These are phyloP conservation scores for Calonectria crousiana DNA, from an alignment of 2,329 filamentous ascomycete genomes.

Conservation along the genomic window DNA sequence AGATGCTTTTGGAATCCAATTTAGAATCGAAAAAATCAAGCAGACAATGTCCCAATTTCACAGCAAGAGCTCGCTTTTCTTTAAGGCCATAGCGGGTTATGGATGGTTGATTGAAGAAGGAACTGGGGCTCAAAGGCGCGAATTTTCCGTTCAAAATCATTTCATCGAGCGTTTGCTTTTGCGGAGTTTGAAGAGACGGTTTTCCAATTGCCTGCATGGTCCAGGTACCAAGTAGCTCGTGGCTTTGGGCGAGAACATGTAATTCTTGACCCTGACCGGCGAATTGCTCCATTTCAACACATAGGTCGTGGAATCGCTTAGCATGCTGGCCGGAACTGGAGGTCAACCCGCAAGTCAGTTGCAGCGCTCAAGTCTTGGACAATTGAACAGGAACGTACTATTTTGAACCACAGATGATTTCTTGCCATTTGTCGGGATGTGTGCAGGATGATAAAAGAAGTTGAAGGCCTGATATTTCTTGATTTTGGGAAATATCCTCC, in stretches of 20 bases:
- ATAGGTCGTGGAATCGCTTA: not conserved
- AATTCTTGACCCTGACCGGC: not conserved
- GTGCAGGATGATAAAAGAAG: not conserved
- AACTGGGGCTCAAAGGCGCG: not conserved
- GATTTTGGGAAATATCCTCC: not conserved
- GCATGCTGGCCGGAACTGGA: not conserved
- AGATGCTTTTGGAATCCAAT: not conserved
- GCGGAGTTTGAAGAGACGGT: not conserved
- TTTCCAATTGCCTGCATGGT: not conserved
- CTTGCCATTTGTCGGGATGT: not conserved
- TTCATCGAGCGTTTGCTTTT: not conserved
- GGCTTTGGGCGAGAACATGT: not conserved
- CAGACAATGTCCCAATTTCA: not conserved
- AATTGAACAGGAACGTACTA: not conserved
- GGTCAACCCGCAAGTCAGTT: not conserved
- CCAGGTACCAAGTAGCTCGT: not conserved
- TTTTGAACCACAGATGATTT: not conserved
- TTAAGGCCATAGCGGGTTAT: not conserved
- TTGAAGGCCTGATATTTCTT: not conserved
- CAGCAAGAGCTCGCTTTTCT: not conserved
- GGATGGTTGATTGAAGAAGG: not conserved
- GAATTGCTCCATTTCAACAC: not conserved
- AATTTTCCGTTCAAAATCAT: not conserved
- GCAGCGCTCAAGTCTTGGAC: not conserved
- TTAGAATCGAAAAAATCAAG: not conserved